These are phyloP conservation scores for Metschnikowia santaceciliae DNA, from an alignment of 805 yeast genomes.

Conservation along the genomic window DNA sequence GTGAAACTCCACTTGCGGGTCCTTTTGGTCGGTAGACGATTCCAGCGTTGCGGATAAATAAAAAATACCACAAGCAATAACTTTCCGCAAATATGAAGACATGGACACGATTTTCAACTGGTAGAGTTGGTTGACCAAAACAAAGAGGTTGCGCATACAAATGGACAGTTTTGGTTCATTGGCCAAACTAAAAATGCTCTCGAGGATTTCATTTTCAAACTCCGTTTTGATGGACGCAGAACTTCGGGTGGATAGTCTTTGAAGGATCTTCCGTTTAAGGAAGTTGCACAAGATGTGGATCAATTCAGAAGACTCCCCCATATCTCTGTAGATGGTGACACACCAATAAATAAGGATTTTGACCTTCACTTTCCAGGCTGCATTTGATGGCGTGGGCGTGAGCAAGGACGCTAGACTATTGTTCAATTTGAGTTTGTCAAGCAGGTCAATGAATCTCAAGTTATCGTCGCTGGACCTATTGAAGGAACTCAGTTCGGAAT, in stretches of 20 bases:
- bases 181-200: slow-evolving; percentile 32
- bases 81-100: slow-evolving; percentile 67
- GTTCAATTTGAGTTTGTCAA: slow-evolving; percentile 32
- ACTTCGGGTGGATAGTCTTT: slow-evolving; percentile 17
- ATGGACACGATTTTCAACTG: slow-evolving; percentile 49
- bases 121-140: slow-evolving; percentile 51
- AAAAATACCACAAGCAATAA: slow-evolving; percentile 83
- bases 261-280: slow-evolving; percentile 38
- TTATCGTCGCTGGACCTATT: slow-evolving; percentile 27
- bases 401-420: slow-evolving; percentile 28
- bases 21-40: slow-evolving; percentile 6
- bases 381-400: slow-evolving; percentile 18
- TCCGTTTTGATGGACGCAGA: slow-evolving; percentile 36
- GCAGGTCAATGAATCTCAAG: slow-evolving; percentile 29
- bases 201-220: slow-evolving; percentile 40
- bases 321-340: slow-evolving; percentile 33
- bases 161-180: slow-evolving; percentile 12
- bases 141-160: slow-evolving; percentile 30
- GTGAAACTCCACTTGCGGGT: slow-evolving; percentile 39
- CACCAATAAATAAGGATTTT: slow-evolving; percentile 39
- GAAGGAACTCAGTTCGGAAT: slow-evolving; percentile 7
- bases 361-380: slow-evolving; percentile 34
- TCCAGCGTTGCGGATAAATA: slow-evolving; percentile 46
- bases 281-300: slow-evolving; percentile 41
- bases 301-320: slow-evolving; percentile 27